A percentile compares a stretch with the other conserved stretches of the same genome.
Conservation (phyloP, 2,329 filamentous ascomycete genomes). For the Colletotrichum filicis region DNA sequence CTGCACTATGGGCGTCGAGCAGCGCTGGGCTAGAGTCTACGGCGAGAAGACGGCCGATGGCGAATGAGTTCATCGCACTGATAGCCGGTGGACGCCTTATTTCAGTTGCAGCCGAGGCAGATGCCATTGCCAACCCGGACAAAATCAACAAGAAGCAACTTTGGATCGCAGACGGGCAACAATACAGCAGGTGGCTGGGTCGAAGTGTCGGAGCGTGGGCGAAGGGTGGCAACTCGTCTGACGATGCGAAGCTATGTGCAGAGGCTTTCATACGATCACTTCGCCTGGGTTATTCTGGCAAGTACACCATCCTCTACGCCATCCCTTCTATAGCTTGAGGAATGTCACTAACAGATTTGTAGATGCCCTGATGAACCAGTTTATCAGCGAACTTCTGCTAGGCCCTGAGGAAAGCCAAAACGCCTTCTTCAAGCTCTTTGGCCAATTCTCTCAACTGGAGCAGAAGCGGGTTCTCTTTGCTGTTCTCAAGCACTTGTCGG, state of each 20-base stretch:
- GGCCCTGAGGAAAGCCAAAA: conserved; percentile 36
- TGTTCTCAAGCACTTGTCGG: conserved; percentile 57
- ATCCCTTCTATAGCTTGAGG: conserved; percentile 31
- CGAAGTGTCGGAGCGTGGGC: conserved; percentile 66
- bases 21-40: conserved; percentile 32
- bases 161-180: conserved; percentile 74
- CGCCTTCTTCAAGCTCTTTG: conserved; percentile 46
- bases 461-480: conserved; percentile 55
- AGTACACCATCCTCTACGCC: conserved; percentile 31
- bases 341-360: neutral
- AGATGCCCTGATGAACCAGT: conserved; percentile 55
- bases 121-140: conserved; percentile 56
- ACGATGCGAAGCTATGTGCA: conserved; percentile 53
- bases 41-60: conserved; percentile 46
- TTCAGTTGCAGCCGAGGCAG: conserved; percentile 66
- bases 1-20: conserved; percentile 50
- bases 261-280: conserved; percentile 69
- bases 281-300: conserved; percentile 79
- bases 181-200: conserved; percentile 79
- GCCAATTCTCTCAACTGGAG: conserved; percentile 51
- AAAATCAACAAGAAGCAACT: conserved; percentile 37
- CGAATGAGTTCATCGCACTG: conserved; percentile 57
- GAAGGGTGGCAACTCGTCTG: conserved; percentile 41
- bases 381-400: conserved; percentile 52
- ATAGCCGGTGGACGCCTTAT: conserved; percentile 61